phyloP scores from a whole-genome alignment of 2,329 filamentous ascomycete species.

The Aspergillus fischeri region DNA sequence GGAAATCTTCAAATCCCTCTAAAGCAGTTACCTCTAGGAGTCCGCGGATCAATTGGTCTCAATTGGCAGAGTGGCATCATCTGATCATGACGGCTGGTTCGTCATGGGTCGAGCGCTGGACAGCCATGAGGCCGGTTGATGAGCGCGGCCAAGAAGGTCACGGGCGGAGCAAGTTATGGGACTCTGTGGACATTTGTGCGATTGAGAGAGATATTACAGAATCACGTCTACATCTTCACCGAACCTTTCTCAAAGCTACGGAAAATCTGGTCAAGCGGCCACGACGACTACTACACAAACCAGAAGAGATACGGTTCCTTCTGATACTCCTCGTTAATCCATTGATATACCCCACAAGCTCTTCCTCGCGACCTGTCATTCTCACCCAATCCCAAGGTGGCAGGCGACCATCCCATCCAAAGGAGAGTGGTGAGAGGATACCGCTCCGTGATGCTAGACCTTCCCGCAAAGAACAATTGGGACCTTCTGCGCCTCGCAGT shows the following conservation, averaged over 20 bases:
- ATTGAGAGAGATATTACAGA: conserved; percentile 53
- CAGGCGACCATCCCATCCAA: conserved; percentile 28
- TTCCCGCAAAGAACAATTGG: conserved; percentile 13
- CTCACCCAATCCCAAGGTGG: conserved; percentile 17
- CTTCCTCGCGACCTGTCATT: conserved; percentile 13
- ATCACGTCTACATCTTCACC: conserved; percentile 66
- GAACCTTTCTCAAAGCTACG: conserved; percentile 69
- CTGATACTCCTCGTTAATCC: conserved; percentile 77
- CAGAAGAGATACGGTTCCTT: conserved; percentile 71
- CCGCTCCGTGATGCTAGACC: conserved; percentile 14
- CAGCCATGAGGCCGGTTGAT: conserved; percentile 46
- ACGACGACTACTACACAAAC: conserved; percentile 61
- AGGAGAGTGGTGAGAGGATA: conserved; percentile 14
- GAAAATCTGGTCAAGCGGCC: conserved; percentile 79
- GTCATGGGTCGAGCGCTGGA: conserved; percentile 60
- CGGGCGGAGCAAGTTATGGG: conserved; percentile 27
- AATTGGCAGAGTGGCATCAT: conserved; percentile 71
- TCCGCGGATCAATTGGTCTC: conserved; percentile 70
- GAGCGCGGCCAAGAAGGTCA: conserved; percentile 18
- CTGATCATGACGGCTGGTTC: conserved; percentile 63
- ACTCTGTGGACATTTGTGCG: conserved; percentile 41
- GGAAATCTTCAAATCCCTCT: conserved; percentile 25
- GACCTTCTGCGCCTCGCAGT: conserved; percentile 15
- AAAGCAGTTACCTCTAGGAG: conserved; percentile 53
- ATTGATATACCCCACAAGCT: conserved; percentile 54